Conservation (phyloP, 140 eudicot genomes). For the Senecio squalidus region DNA sequence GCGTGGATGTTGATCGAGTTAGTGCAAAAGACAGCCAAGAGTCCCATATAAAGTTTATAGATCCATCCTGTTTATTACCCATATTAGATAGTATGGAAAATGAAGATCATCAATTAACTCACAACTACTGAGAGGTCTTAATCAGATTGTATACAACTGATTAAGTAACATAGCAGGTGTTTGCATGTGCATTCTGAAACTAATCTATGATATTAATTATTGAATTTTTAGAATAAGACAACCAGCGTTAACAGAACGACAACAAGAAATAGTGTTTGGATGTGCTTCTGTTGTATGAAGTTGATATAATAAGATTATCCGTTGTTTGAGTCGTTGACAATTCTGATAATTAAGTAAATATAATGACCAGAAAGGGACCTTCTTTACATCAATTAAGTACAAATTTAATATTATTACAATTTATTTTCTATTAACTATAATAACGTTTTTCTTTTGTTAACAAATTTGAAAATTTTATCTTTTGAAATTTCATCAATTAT, state of each 20-base stretch:
- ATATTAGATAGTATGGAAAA: conserved; percentile 7
- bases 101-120: conserved; percentile 7
- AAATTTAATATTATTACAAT: too few species aligned
- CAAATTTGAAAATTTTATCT: too few species aligned
- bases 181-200: neutral
- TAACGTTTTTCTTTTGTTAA: too few species aligned
- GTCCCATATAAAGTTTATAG: conserved; percentile 89
- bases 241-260: neutral
- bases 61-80: conserved; percentile 62
- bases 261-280: neutral
- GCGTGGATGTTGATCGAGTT: conserved; percentile 97
- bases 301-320: too few species aligned
- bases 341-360: too few species aligned
- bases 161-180: conserved; percentile 1
- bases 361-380: too few species aligned
- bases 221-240: neutral
- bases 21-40: conserved; percentile 94
- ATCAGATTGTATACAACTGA: conserved; percentile 12
- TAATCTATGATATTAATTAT: neutral
- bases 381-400: too few species aligned
- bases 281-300: neutral
- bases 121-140: conserved; percentile 7
- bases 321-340: too few species aligned
- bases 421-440: too few species aligned
- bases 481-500: too few species aligned